Conservation (phyloP, 2,329 filamentous ascomycete genomes). For the Colletotrichum brevisporum region DNA sequence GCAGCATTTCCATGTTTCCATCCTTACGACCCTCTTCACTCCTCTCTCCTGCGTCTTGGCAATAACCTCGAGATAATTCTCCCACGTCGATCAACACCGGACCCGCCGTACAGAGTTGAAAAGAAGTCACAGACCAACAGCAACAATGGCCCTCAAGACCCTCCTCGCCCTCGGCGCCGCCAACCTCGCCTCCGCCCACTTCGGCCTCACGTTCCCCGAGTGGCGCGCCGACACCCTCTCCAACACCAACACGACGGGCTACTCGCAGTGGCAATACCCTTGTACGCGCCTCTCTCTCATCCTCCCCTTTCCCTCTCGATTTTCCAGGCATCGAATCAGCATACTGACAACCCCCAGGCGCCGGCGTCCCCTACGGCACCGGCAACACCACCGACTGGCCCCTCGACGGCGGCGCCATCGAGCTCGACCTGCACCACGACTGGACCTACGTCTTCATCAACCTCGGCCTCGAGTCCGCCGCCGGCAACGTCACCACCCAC, state of each 20-base stretch:
- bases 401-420: conserved; percentile 62
- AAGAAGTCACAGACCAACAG: neutral
- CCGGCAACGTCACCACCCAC: conserved; percentile 70
- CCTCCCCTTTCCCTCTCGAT: neutral
- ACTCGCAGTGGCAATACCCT: conserved; percentile 66
- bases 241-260: conserved; percentile 52
- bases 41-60: neutral
- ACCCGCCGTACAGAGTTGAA: conserved; percentile 14
- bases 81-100: neutral
- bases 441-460: conserved; percentile 70
- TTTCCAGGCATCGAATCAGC: conserved; percentile 6
- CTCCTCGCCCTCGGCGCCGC: conserved; percentile 52
- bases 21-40: neutral
- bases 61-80: neutral
- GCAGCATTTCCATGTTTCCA: too few relatives aligned
- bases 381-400: conserved; percentile 68
- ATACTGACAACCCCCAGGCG: conserved; percentile 53
- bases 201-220: conserved; percentile 60
- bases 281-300: conserved; percentile 55
- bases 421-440: conserved; percentile 64
- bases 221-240: conserved; percentile 65
- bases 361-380: conserved; percentile 59
- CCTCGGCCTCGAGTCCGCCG: conserved; percentile 61
- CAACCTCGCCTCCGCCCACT: conserved; percentile 62
- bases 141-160: conserved; percentile 50